Base-by-base conservation (phyloP, 495 filamentous ascomycete genomes). In the Neurospora tetraspora region DNA sequence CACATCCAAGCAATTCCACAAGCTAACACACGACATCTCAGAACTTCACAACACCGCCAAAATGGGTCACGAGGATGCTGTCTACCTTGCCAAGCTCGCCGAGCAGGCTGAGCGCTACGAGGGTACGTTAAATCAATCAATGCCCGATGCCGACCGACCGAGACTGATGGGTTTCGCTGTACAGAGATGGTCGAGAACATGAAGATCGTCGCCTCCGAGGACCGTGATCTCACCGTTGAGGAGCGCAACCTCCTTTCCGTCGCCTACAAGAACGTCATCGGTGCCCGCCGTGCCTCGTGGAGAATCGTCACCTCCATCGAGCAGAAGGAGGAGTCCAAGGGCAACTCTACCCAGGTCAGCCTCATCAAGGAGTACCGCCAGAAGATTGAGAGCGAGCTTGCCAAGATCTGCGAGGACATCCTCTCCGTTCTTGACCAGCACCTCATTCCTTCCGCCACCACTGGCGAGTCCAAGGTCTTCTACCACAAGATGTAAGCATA, bases 121-220 rank as follows among this genome's bases (percentile, higher is more conserved):
- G 87, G 96, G 96, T 98, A 86, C 80, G 93, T 90, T 42, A 75
- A 53, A 8, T 36, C 27, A 31, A 69, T 40, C 43, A 65, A 70
- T 69, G 9, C 18, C 45, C 72, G 31, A n/a, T 31, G n/a, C 18
- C n/a, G 20, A 10, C 39, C 39, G 27, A 34, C 69, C 31, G 61
- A 39, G 42, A 68, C 78, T 78, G 75, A 82, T 79, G 61, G 72
- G 71, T 73, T 39, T 31, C 69, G 65, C 71, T 73, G 20, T 68
- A 71, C 85, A 99, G 96, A 99, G 85, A 99, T 99, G 96, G 96
- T 99, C 74, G 96, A 98, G 89, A 98, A 98, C 91, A 99, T 99
- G 96, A 99, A 99, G 90, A 90, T 92, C 77, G 96, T 99, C 79
- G 96, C 96, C 77, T 94, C 93, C 73, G 93, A 95, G 81, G 92